These are phyloP conservation scores for Bipolaris gigantea DNA, from an alignment of 2,329 filamentous ascomycete genomes.

Conservation along the genomic window DNA sequence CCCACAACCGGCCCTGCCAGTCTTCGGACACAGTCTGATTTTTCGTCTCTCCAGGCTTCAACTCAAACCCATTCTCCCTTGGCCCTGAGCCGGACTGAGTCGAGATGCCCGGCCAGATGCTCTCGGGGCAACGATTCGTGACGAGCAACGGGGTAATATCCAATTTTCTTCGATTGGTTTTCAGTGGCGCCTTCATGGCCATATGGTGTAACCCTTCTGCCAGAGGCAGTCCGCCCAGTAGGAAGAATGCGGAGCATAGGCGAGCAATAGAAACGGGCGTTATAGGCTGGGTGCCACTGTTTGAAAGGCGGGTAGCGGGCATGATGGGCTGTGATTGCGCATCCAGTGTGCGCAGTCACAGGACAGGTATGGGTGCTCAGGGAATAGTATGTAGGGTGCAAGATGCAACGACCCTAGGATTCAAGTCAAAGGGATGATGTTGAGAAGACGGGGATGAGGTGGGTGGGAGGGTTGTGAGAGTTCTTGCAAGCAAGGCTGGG, in stretches of 20 bases:
- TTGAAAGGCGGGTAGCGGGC: constrained; percentile 14
- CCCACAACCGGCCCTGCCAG: constrained; percentile 84
- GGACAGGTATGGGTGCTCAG: constrained; percentile 6
- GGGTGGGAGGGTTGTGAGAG: not conserved
- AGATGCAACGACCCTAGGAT: constrained; percentile 15
- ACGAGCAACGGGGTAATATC: constrained; percentile 61
- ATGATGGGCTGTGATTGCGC: constrained; percentile 24
- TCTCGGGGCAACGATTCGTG: constrained; percentile 70
- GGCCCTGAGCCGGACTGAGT: constrained; percentile 73
- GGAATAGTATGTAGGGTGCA: constrained; percentile 14
- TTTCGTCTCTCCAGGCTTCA: constrained; percentile 60
- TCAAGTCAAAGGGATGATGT: constrained; percentile 19
- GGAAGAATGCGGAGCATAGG: constrained; percentile 28
- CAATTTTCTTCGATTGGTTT: constrained; percentile 35
- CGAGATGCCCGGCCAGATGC: constrained; percentile 74
- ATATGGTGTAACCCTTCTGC: constrained; percentile 40
- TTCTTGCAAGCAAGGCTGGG: constrained; percentile 1
- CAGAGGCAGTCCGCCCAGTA: constrained; percentile 26
- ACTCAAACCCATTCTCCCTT: constrained; percentile 67
- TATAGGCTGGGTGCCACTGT: constrained; percentile 9
- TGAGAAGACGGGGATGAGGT: constrained; percentile 9
- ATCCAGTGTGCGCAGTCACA: constrained; percentile 15
- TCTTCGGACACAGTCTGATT: constrained; percentile 68
- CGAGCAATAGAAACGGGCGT: constrained; percentile 16
- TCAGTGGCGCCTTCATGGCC: constrained; percentile 33